Evolutionary conservation across 441 rosid species (phyloP).

Genomic region (Erysimum cheiri): DNA sequence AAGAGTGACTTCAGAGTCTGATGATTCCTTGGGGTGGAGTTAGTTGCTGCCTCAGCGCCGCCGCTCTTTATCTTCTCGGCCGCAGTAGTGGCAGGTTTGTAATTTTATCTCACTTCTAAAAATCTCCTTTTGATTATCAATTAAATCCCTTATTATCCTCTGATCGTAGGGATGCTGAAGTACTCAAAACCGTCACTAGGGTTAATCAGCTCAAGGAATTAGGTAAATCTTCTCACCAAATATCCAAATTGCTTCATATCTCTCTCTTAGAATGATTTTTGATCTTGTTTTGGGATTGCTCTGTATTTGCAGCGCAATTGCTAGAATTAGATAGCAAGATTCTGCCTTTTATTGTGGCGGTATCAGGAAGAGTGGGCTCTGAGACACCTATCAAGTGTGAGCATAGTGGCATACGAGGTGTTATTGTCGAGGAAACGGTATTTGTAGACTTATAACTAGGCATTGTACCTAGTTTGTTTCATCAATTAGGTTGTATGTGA

Average conservation of each 20-base stretch:
- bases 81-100: constrained; percentile 83
- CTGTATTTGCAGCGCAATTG: constrained; percentile 53
- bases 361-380: constrained; percentile 91
- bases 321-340: constrained; percentile 77
- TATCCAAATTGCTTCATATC: not conserved
- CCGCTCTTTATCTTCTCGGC: constrained; percentile 88
- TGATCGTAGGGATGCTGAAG: constrained; percentile 70
- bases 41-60: constrained; percentile 86
- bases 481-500: constrained; percentile 14
- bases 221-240: too few relatives aligned
- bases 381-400: constrained; percentile 85
- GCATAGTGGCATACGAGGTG: constrained; percentile 84
- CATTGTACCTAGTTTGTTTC: not conserved
- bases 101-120: not conserved
- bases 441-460: too few relatives aligned
- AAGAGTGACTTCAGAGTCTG: constrained; percentile 5
- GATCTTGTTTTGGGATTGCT: not conserved
- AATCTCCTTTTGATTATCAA: constrained; percentile 12
- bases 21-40: constrained; percentile 93
- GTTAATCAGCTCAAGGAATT: constrained; percentile 83
- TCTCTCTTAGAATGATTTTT: too few relatives aligned
- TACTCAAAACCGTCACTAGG: constrained; percentile 68
- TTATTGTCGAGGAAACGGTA: constrained; percentile 94
- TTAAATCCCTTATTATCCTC: not conserved
- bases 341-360: constrained; percentile 77